Conservation (phyloP, 2,329 filamentous ascomycete species). For the Fusarium ramigenum region DNA sequence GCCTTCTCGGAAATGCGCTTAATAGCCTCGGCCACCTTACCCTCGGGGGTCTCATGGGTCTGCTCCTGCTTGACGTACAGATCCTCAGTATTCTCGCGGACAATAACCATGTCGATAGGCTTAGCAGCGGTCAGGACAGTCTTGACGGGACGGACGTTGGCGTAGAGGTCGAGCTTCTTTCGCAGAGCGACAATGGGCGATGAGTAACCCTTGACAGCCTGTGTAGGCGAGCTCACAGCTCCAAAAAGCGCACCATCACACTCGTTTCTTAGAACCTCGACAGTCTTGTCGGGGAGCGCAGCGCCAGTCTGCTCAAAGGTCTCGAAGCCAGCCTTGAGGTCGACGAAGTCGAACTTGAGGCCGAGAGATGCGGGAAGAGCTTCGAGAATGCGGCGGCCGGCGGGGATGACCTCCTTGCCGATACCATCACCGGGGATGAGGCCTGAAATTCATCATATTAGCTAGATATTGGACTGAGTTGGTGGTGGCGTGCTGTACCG, state of each 20-base stretch:
- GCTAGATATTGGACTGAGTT: not conserved
- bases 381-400: conserved; percentile 90
- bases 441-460: conserved; percentile 61
- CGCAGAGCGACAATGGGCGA: conserved; percentile 96
- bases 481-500: conserved; percentile 40
- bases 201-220: conserved; percentile 92
- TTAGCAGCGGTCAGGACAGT: conserved; percentile 71
- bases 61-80: conserved; percentile 97
- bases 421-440: conserved; percentile 99
- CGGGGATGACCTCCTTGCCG: conserved; percentile 96
- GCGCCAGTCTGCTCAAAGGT: conserved; percentile 90
- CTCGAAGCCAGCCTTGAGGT: conserved; percentile 92
- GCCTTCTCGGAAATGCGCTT: conserved; percentile 95
- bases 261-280: conserved; percentile 86
- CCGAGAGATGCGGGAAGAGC: conserved; percentile 89
- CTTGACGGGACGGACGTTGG: conserved; percentile 97
- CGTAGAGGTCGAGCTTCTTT: conserved; percentile 94
- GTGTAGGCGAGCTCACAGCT: conserved; percentile 91
- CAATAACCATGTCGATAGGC: conserved; percentile 95
- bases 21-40: conserved; percentile 94
- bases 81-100: conserved; percentile 98
- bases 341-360: conserved; percentile 92
- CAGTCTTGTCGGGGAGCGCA: conserved; percentile 89
- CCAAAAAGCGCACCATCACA: conserved; percentile 98
- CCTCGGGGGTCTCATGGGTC: conserved; percentile 77